Evolutionary conservation across 768 basidiomycete species (phyloP).

Genomic region (Cyathus striatus): DNA sequence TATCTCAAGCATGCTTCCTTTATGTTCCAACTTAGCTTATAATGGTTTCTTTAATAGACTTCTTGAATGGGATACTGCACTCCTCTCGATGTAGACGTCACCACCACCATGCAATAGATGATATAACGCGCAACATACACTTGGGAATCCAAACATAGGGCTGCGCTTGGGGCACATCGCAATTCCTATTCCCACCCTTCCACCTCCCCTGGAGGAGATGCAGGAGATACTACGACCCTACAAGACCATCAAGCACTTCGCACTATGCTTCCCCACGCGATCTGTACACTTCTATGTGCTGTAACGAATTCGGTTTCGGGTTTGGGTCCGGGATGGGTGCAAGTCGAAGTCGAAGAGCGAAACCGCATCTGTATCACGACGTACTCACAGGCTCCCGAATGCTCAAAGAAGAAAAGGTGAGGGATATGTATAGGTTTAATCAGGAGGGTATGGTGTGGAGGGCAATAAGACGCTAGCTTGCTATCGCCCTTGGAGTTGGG

Average conservation of each 20-base stretch:
- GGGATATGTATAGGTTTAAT: slow-evolving; percentile 17
- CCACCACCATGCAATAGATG: too few relatives aligned
- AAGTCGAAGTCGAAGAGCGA: slow-evolving; percentile 7
- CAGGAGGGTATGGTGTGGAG: slow-evolving; percentile 15
- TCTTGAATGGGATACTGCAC: too few relatives aligned
- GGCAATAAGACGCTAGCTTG: slow-evolving; percentile 14
- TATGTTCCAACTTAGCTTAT: too few relatives aligned
- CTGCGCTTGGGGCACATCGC: slow-evolving; percentile 12
- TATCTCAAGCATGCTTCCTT: too few relatives aligned
- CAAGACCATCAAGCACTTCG: too few relatives aligned
- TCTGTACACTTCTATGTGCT: too few relatives aligned
- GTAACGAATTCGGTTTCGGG: too few relatives aligned
- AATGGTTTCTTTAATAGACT: too few relatives aligned
- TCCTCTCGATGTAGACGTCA: too few relatives aligned
- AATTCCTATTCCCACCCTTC: slow-evolving; percentile 13
- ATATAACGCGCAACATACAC: slow-evolving; percentile 36
- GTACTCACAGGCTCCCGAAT: slow-evolving; percentile 15
- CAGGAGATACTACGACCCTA: too few relatives aligned
- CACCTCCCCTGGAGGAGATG: neutral
- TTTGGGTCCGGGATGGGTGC: too few relatives aligned
- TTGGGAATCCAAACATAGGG: slow-evolving; percentile 24
- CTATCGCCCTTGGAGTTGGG: slow-evolving; percentile 12
- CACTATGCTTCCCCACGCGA: too few relatives aligned
- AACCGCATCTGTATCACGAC: slow-evolving; percentile 10
- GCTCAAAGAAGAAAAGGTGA: slow-evolving; percentile 16